Conservation (phyloP, 2,329 filamentous ascomycete species). For the Talaromyces sp. region DNA sequence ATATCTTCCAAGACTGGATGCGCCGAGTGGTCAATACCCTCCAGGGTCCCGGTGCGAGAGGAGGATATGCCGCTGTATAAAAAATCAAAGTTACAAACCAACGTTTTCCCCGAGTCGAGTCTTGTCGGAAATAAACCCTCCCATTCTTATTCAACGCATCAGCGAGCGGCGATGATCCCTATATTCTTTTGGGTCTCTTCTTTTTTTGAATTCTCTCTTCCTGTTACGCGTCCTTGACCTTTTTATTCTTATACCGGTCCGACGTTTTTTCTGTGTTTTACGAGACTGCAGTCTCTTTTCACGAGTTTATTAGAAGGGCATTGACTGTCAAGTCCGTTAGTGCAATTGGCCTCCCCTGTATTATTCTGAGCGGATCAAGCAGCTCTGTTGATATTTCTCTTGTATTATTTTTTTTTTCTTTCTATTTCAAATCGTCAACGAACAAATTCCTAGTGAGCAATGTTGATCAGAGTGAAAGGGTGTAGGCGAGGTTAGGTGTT, state of each 20-base stretch:
- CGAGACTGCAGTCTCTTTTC: neutral
- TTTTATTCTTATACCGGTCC: neutral
- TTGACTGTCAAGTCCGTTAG: neutral
- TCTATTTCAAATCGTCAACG: neutral
- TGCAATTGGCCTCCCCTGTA: neutral
- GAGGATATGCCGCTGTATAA: constrained; percentile 91
- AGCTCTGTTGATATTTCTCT: neutral
- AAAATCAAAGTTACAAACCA: neutral
- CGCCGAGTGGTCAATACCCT: constrained; percentile 75
- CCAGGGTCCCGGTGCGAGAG: constrained; percentile 75
- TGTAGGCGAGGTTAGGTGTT: neutral
- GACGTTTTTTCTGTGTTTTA: neutral
- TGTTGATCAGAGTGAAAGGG: neutral
- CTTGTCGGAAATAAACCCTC: neutral
- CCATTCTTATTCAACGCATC: constrained; percentile 1
- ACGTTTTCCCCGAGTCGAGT: constrained; percentile 5
- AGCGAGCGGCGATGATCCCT: neutral
- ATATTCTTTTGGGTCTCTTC: neutral
- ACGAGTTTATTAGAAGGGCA: neutral
- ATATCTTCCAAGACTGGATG: constrained; percentile 83
- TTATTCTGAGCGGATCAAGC: neutral
- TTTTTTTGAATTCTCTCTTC: neutral
- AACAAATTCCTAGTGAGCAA: neutral
- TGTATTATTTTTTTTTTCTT: neutral
- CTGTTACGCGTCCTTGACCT: neutral